Evolutionary conservation across 202 grass and related monocot genomes (phyloP).

Genomic region (Schoenoplectus tabernaemontani): DNA sequence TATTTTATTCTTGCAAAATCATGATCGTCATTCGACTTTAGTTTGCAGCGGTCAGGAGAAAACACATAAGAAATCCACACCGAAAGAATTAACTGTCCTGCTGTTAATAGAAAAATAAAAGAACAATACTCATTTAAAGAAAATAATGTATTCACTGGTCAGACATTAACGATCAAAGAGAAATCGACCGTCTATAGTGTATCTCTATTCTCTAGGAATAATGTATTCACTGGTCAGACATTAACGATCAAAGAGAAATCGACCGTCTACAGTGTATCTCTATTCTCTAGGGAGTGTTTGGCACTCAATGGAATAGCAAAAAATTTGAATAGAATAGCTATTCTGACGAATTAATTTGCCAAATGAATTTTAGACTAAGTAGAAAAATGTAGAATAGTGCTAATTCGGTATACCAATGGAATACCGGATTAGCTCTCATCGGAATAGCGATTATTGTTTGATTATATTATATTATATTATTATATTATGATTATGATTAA

Average conservation of each 20-base stretch:
- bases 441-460: too few relatives aligned
- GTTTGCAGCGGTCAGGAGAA: background rate
- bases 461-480: too few relatives aligned
- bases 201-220: too few relatives aligned
- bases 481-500: too few relatives aligned
- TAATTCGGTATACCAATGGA: too few relatives aligned
- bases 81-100: background rate
- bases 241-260: background rate
- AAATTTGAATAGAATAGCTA: too few relatives aligned
- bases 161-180: background rate
- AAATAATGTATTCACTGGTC: background rate
- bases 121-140: background rate
- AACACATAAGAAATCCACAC: background rate
- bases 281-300: too few relatives aligned
- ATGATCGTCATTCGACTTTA: background rate
- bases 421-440: too few relatives aligned
- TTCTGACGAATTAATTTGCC: too few relatives aligned
- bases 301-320: too few relatives aligned
- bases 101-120: background rate
- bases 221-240: background rate
- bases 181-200: background rate
- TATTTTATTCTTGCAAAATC: constrained; percentile 13
- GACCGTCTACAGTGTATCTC: background rate
- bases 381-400: too few relatives aligned
- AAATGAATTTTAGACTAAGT: too few relatives aligned